Evolutionary conservation across 2,329 filamentous ascomycete species (phyloP).

Genomic region (Alternaria gaisen): DNA sequence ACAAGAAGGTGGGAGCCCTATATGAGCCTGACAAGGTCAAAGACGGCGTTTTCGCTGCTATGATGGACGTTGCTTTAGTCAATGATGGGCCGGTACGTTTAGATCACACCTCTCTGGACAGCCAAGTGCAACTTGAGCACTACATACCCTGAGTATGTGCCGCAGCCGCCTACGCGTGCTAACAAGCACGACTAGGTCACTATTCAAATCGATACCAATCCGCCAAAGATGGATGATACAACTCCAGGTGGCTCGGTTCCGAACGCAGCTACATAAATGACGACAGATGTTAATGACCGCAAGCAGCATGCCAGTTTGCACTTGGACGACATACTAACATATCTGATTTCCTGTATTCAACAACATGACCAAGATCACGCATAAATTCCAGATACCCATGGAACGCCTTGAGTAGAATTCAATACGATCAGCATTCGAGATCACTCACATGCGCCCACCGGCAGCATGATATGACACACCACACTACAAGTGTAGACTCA

Average conservation of each 20-base stretch:
- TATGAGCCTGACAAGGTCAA: slow-evolving; percentile 82
- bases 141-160: neutral
- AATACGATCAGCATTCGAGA: neutral
- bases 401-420: slow-evolving; percentile 44
- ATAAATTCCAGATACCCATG: slow-evolving; percentile 45
- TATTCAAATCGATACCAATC: slow-evolving; percentile 59
- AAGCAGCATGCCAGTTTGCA: slow-evolving; percentile 8
- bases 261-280: slow-evolving; percentile 10
- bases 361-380: slow-evolving; percentile 44
- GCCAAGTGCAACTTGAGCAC: slow-evolving; percentile 60
- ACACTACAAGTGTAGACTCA: neutral
- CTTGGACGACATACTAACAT: neutral
- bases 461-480: neutral
- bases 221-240: slow-evolving; percentile 51
- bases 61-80: slow-evolving; percentile 96
- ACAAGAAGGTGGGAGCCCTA: slow-evolving; percentile 74
- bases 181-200: slow-evolving; percentile 53
- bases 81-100: slow-evolving; percentile 82
- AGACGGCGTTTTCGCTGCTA: slow-evolving; percentile 96
- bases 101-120: slow-evolving; percentile 65
- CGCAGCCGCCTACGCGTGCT: neutral
- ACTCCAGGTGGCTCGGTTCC: slow-evolving; percentile 22
- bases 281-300: slow-evolving; percentile 37
- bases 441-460: neutral
- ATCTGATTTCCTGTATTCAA: slow-evolving; percentile 22